phyloP scores from a whole-genome alignment of 176 grass and related monocot genomes.

The Cenchrus americanus region DNA sequence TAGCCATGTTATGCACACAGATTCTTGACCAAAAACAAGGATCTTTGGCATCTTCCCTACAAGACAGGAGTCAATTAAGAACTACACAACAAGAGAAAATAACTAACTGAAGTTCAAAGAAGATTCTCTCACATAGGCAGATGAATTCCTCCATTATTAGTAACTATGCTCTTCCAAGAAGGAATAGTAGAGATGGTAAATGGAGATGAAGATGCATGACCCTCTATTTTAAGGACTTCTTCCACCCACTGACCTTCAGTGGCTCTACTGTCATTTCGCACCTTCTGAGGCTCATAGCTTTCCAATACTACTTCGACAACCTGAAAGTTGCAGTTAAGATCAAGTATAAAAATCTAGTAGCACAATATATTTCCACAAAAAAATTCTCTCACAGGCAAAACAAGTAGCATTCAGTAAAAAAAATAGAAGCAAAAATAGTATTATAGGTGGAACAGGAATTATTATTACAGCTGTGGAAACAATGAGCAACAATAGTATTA shows the following conservation, averaged over 20 bases:
- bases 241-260: constrained; percentile 39
- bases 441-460: background rate
- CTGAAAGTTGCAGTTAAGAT: constrained; percentile 40
- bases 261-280: constrained; percentile 28
- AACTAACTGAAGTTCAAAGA: constrained; percentile 14
- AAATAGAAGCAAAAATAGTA: background rate
- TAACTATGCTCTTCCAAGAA: constrained; percentile 80
- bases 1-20: constrained; percentile 96
- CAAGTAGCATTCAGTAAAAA: background rate
- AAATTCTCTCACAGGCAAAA: background rate
- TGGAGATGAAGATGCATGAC: constrained; percentile 46
- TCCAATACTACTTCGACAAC: constrained; percentile 89
- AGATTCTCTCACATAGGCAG: constrained; percentile 66
- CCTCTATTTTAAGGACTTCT: constrained; percentile 69
- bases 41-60: constrained; percentile 77
- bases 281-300: constrained; percentile 67
- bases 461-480: background rate
- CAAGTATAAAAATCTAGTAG: constrained; percentile 31
- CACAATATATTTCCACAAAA: constrained; percentile 15
- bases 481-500: background rate
- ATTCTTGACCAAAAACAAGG: constrained; percentile 94
- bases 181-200: constrained; percentile 60
- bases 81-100: constrained; percentile 31
- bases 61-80: constrained; percentile 44
- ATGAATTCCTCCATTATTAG: constrained; percentile 66